A percentile compares a stretch with the other conserved stretches of the same genome.
These are phyloP conservation scores for Clarireedia hainanense DNA, from an alignment of 2,329 filamentous ascomycete species.

Conservation along the genomic window DNA sequence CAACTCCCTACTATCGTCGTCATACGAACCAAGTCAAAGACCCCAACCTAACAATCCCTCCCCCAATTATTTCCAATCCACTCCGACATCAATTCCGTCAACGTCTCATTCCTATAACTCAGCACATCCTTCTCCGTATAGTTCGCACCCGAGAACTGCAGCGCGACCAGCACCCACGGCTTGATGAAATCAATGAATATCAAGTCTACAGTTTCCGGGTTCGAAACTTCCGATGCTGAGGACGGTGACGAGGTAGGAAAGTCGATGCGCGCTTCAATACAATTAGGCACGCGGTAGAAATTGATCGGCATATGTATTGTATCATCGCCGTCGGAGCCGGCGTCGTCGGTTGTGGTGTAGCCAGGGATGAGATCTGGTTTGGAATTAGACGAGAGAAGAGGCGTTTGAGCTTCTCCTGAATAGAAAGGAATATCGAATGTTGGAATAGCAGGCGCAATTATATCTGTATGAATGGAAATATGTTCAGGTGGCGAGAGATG, in stretches of 20 bases:
- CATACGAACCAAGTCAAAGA: no score
- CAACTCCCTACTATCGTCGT: not conserved
- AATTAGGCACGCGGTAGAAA: constrained; percentile 76
- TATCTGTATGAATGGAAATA: constrained; percentile 16
- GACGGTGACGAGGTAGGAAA: constrained; percentile 42
- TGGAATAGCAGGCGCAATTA: constrained; percentile 13
- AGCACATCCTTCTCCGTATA: constrained; percentile 42
- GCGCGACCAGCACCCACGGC: constrained; percentile 68
- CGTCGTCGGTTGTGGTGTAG: constrained; percentile 85
- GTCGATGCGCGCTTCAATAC: constrained; percentile 60
- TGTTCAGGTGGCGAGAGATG: constrained; percentile 28
- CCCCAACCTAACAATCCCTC: constrained; percentile 19
- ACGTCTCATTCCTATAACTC: constrained; percentile 43
- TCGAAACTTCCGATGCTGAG: constrained; percentile 10
- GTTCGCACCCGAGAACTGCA: constrained; percentile 51
- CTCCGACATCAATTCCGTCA: constrained; percentile 46
- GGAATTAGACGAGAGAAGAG: constrained; percentile 13
- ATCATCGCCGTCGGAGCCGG: constrained; percentile 79
- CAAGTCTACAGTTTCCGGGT: constrained; percentile 71
- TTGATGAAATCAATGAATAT: constrained; percentile 90
- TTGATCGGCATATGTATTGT: constrained; percentile 69
- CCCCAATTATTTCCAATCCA: constrained; percentile 55
- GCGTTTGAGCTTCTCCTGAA: not conserved
- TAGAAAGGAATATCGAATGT: not conserved
- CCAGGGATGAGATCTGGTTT: constrained; percentile 50